phyloP scores from a whole-genome alignment of 2,329 filamentous ascomycete species.

The Trichoderma asperellum region DNA sequence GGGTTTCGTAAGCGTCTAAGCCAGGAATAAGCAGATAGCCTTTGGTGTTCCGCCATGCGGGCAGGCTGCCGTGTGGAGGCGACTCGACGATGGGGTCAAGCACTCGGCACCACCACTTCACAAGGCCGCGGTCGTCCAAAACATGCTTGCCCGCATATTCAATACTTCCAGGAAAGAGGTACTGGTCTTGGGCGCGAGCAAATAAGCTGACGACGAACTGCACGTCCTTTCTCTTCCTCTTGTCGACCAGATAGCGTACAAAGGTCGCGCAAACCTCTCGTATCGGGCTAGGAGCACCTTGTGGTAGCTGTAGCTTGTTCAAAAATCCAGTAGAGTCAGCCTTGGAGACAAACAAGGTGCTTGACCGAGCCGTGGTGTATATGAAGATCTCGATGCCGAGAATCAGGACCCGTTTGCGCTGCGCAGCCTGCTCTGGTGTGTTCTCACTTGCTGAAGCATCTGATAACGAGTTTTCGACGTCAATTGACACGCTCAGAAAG shows the following conservation, averaged over 20 bases:
- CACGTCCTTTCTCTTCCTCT: slow-evolving; percentile 64
- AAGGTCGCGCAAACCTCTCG: slow-evolving; percentile 75
- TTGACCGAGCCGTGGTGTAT: slow-evolving; percentile 79
- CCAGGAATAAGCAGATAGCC: slow-evolving; percentile 89
- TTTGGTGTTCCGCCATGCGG: slow-evolving; percentile 55
- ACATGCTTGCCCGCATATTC: slow-evolving; percentile 88
- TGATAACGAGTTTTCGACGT: slow-evolving; percentile 33
- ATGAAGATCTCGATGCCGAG: slow-evolving; percentile 87
- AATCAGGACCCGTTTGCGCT: slow-evolving; percentile 59
- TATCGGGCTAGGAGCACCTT: slow-evolving; percentile 70
- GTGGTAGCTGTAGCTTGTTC: slow-evolving; percentile 65
- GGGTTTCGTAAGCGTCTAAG: slow-evolving; percentile 78
- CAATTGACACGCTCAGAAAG: slow-evolving; percentile 62
- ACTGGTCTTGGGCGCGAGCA: slow-evolving; percentile 88
- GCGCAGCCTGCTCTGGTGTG: slow-evolving; percentile 23
- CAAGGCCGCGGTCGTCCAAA: slow-evolving; percentile 83
- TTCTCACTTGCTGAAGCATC: slow-evolving; percentile 36
- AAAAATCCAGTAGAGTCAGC: slow-evolving; percentile 95
- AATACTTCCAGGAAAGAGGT: slow-evolving; percentile 90
- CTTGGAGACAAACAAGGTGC: slow-evolving; percentile 93
- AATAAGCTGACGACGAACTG: slow-evolving; percentile 86
- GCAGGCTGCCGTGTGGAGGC: slow-evolving; percentile 43
- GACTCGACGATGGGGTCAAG: slow-evolving; percentile 72
- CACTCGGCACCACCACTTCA: slow-evolving; percentile 95
- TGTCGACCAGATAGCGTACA: slow-evolving; percentile 71